Evolutionary conservation across 2,329 filamentous ascomycete genomes (phyloP), one percentile per base, ranked within the genome.

Genomic region (Penicillium sp.): DNA sequence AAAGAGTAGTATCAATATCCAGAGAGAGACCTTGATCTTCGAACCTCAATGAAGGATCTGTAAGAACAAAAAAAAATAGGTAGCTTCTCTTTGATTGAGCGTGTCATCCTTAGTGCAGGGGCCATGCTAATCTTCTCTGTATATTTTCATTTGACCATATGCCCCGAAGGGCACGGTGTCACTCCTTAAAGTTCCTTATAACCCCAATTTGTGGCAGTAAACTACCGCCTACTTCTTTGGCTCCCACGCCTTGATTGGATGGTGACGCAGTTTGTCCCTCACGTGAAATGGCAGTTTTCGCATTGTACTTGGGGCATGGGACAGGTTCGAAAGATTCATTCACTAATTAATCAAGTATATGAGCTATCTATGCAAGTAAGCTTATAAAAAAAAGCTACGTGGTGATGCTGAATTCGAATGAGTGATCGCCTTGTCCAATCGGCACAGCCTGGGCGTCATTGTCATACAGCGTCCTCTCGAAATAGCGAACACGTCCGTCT

Each of bases 31-130:
- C 10, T 8, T 11, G 18, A 18, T 8, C 36, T 5, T 39, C 36
- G 9, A 29, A 61, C 57, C 56, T 60, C 51, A 56, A 61, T 29
- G n/a, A 51, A 16, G 6, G 36, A 42, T 43, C 51, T 52, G 61
- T 60, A 53, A 53, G 43, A 14, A 54, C 65, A 83, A 85, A 85
- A 87, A 86, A 87, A 85, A 83, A 84, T 78, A 79, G 79, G 80
- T 81, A 83, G 84, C 81, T 84, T 86, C 85, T 88, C 86, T 88
- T 87, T 87, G 84, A 84, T 85, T 84, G 81, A 87, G 85, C 86
- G 87, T 91, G 88, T 92, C 89, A 93, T 92, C 89, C 89, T 93
- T 93, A 92, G 89, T 85, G 83, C 82, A 85, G 82, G 83, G 86
- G 86, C 86, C 86, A 89, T 89, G 86, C 87, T 89, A 88, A 87